Base-by-base conservation (phyloP, 345 rosid species). In the Nasturtium officinale region DNA sequence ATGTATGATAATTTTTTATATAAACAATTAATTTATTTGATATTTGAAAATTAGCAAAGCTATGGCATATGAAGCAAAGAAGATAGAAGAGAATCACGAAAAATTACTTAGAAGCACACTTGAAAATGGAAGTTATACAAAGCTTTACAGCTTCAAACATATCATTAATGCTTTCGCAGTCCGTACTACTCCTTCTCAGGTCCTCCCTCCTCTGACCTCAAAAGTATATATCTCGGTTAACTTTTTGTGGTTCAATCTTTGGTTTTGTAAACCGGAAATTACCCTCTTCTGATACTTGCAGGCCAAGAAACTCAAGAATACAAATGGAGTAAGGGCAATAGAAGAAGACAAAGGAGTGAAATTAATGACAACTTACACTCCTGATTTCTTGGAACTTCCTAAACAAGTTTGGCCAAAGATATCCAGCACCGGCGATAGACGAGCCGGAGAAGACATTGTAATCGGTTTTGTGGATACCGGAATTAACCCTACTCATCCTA, bases 271-370 rank as follows among this genome's bases (percentile, higher is more conserved):
- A 74, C 52, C 72, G 43, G 13, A 65, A 66, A 58, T 11, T 9
- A 21, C 23, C 18, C 16, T 13, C 33, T 13, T 5, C 5, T 47
- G 51, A 4, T 3, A 45, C 48, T 65, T 71, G 61, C 83, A 89
- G 97, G 94, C 86, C 53, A 73, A 77, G 75, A 91, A 84, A 70
- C 89, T 94, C 4, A 77, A 45, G 78, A 42, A 55, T 11, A 76
- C 78, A 21, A 66, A 73, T 7, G 87, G 86, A 72, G 87, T 89
- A 12, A 94, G 81, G 74, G 38, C 77, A 78, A 80, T 94, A 58
- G 98, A 90, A 82, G 87, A 82, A 80, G 98, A 89, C 54, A 87
- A 85, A 75, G 93, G 97, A 82, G 90, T 87, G 65, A 89, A 77
- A 72, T 5, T 85, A 80, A 87, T 91, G 98, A 88, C 97, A 40